Evolutionary conservation across 176 grass and related monocot genomes (phyloP).

Genomic region (Triticum turgidum): DNA sequence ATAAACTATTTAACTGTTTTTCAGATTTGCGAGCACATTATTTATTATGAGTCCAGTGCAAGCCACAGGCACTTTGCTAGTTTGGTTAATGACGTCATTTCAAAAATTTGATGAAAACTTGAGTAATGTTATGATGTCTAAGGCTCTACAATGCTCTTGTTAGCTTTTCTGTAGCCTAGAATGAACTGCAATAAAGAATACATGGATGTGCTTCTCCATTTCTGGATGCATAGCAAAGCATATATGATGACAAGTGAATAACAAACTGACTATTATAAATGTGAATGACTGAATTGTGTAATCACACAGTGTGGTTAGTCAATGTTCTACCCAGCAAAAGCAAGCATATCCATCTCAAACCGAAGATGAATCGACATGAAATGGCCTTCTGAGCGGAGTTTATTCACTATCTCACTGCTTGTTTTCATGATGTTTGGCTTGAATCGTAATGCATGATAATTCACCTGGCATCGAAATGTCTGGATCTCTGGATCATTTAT

Average conservation of each 20-base stretch:
- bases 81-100: background rate
- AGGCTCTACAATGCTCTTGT: background rate
- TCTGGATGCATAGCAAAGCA: background rate
- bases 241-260: background rate
- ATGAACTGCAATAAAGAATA: background rate
- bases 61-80: background rate
- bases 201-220: background rate
- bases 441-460: slow-evolving; percentile 91
- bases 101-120: background rate
- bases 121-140: background rate
- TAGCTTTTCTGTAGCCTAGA: background rate
- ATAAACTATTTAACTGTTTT: background rate
- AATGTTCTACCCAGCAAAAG: slow-evolving; percentile 85
- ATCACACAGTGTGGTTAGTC: background rate
- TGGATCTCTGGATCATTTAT: slow-evolving; percentile 84
- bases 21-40: background rate
- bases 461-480: slow-evolving; percentile 86
- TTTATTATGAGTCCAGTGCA: background rate
- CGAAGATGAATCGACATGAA: slow-evolving; percentile 98
- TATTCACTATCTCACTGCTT: slow-evolving; percentile 91
- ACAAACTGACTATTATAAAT: background rate
- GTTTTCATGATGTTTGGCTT: slow-evolving; percentile 92
- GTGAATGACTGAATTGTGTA: background rate
- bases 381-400: slow-evolving; percentile 71
- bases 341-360: slow-evolving; percentile 99